Percentiles rank a stretch among this genome's conserved stretches.
Conservation (phyloP, 2,329 filamentous ascomycete genomes). For the Sporothrix curviconia region DNA sequence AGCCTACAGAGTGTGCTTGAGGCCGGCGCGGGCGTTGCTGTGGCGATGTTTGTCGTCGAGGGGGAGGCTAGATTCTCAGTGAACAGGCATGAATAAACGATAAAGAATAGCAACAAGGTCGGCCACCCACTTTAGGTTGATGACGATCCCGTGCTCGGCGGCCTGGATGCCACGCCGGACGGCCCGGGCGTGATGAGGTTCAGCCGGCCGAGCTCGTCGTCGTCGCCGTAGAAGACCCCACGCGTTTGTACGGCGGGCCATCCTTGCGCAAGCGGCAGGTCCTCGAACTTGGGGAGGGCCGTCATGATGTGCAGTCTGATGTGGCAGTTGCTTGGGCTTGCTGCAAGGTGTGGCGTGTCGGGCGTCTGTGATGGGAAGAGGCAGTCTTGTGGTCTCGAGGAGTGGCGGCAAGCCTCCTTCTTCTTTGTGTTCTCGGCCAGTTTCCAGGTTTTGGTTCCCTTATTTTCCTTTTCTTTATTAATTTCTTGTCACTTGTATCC, state of each 20-base stretch:
- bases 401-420: too few relatives aligned
- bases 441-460: too few relatives aligned
- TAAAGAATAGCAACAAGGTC: too few relatives aligned
- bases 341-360: not conserved
- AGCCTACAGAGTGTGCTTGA: not conserved
- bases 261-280: conserved; percentile 6
- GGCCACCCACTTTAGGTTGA: not conserved
- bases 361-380: too few relatives aligned
- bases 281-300: not conserved
- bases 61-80: not conserved
- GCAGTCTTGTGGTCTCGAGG: too few relatives aligned
- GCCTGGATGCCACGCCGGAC: conserved; percentile 3
- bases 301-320: not conserved
- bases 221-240: conserved; percentile 44
- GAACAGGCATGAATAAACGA: not conserved
- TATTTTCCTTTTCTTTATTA: not conserved
- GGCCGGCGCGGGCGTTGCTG: not conserved
- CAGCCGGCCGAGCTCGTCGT: conserved; percentile 33
- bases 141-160: conserved; percentile 7
- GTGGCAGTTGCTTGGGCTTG: too few relatives aligned
- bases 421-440: not conserved
- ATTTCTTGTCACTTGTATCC: not conserved
- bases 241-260: conserved; percentile 20
- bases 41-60: not conserved
- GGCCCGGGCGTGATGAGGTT: conserved; percentile 15